Evolutionary conservation across 805 yeast genomes (phyloP).

Genomic region (Kodamaea kaohsiungensis): DNA sequence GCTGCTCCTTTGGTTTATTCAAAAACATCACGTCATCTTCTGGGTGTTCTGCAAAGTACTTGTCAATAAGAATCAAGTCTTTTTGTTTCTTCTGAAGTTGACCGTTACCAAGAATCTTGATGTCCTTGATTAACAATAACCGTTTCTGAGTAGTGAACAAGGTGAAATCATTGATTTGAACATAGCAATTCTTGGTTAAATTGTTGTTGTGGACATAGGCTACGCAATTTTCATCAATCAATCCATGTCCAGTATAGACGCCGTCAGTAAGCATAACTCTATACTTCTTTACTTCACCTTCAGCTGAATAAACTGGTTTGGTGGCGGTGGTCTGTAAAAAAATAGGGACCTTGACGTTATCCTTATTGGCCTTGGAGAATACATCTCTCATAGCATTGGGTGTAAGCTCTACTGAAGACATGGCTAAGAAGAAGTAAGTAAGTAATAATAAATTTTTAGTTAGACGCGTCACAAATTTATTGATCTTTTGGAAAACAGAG

Average conservation of each 20-base stretch:
- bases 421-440: conserved; percentile 3
- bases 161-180: conserved; percentile 42
- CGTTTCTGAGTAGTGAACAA: conserved; percentile 51
- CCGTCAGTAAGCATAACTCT: conserved; percentile 44
- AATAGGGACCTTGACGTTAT: conserved; percentile 23
- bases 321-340: conserved; percentile 37
- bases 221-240: conserved; percentile 43
- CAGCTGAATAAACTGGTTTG: conserved; percentile 36
- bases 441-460: conserved; percentile 2
- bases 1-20: conserved; percentile 5
- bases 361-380: conserved; percentile 18
- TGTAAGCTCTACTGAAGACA: conserved; percentile 12
- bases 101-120: conserved; percentile 41
- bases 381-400: conserved; percentile 17
- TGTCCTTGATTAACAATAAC: conserved; percentile 48
- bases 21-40: conserved; percentile 44
- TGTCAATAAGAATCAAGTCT: conserved; percentile 50
- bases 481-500: not conserved
- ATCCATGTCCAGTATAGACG: conserved; percentile 35
- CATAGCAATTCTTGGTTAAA: conserved; percentile 45
- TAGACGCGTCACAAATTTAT: conserved; percentile 6
- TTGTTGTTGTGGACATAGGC: conserved; percentile 43
- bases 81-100: conserved; percentile 37
- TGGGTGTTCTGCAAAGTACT: conserved; percentile 59
- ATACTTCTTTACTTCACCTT: conserved; percentile 20